A percentile compares a stretch with the other conserved stretches of the same genome.
Evolutionary conservation across 805 yeast genomes (phyloP).

Genomic region (Saturnispora ahearnii): DNA sequence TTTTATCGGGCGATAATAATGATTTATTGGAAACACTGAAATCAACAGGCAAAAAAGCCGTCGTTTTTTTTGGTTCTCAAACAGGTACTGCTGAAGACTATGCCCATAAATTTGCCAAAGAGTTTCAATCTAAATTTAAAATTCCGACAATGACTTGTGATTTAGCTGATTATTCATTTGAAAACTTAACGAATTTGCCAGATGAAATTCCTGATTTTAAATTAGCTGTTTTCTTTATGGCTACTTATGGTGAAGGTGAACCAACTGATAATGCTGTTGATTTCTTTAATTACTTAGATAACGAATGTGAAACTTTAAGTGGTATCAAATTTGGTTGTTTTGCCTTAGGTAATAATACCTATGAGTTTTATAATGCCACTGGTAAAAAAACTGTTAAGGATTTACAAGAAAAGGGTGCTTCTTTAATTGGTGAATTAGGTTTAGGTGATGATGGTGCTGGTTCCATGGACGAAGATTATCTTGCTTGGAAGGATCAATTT

Average conservation of each 20-base stretch:
- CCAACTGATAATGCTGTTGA: conserved; percentile 83
- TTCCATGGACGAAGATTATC: conserved; percentile 80
- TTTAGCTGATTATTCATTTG: conserved; percentile 33
- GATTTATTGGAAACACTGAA: conserved; percentile 51
- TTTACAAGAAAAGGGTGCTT: conserved; percentile 53
- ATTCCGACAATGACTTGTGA: conserved; percentile 80
- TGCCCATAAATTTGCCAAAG: conserved; percentile 84
- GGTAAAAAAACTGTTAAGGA: conserved; percentile 49
- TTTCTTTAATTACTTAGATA: conserved; percentile 43
- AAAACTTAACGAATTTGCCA: conserved; percentile 33
- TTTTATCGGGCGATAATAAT: conserved; percentile 35
- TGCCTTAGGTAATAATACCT: conserved; percentile 88
- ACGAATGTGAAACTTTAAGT: background rate
- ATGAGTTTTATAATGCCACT: conserved; percentile 79
- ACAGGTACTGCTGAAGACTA: conserved; percentile 99
- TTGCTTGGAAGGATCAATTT: conserved; percentile 84
- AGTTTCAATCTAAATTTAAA: conserved; percentile 72
- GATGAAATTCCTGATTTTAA: conserved; percentile 46
- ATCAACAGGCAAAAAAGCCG: conserved; percentile 59
- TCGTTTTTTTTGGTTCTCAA: conserved; percentile 88
- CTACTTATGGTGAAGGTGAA: conserved; percentile 96
- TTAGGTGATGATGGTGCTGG: conserved; percentile 91
- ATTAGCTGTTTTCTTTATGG: conserved; percentile 50
- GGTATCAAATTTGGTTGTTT: conserved; percentile 47
- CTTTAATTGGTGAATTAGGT: conserved; percentile 56